Conservation (phyloP, 2,329 filamentous ascomycete genomes). For the Colletotrichum caudatum region DNA sequence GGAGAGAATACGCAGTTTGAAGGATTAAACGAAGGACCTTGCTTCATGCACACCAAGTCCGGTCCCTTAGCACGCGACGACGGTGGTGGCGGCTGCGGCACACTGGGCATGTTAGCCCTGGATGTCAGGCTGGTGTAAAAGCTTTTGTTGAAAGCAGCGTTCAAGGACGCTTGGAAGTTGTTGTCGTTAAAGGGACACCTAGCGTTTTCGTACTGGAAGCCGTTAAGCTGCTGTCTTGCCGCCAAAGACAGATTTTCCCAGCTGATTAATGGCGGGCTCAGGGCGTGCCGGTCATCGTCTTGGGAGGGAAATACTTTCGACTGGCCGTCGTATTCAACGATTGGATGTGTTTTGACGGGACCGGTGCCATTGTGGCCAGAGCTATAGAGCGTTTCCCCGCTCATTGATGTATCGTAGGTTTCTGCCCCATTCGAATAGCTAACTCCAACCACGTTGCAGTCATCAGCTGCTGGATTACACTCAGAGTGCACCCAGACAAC, state of each 20-base stretch:
- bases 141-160: constrained; percentile 16
- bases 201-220: constrained; percentile 4
- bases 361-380: no score
- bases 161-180: constrained; percentile 9
- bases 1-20: background rate
- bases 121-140: constrained; percentile 7
- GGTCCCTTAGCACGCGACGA: background rate
- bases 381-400: background rate
- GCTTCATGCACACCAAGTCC: background rate
- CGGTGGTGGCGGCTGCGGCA: background rate
- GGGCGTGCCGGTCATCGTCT: background rate
- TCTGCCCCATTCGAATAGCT: constrained; percentile 25
- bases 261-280: constrained; percentile 20
- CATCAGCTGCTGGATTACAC: background rate
- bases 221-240: constrained; percentile 16
- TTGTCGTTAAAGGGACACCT: constrained; percentile 12
- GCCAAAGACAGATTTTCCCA: constrained; percentile 8
- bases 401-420: constrained; percentile 5
- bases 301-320: constrained; percentile 12
- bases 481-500: constrained; percentile 25
- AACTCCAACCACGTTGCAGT: constrained; percentile 9
- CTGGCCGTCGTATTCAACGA: constrained; percentile 20
- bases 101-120: background rate
- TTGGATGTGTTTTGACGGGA: constrained; percentile 1
- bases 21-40: background rate